Percentiles rank a stretch among this genome's conserved stretches.
phyloP scores from a whole-genome alignment of 2,329 filamentous ascomycete species.

The Trichoderma arundinaceum region DNA sequence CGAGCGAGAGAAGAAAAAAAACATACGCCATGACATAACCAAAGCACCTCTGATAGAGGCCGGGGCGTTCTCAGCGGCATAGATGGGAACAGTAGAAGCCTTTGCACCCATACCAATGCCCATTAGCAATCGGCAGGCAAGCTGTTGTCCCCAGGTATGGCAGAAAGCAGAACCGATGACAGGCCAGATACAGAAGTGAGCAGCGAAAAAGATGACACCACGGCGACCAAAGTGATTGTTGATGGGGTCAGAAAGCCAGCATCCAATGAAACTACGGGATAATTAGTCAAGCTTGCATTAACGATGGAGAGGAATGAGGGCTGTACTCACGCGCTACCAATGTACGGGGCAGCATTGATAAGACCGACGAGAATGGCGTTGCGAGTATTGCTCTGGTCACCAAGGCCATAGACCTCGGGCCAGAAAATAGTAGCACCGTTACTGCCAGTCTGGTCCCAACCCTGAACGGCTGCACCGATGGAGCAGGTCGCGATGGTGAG shows the following conservation, averaged over 20 bases:
- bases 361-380: constrained; percentile 64
- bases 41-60: constrained; percentile 72
- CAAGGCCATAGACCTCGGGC: constrained; percentile 52
- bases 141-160: constrained; percentile 69
- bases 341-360: constrained; percentile 63
- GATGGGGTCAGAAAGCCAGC: constrained; percentile 71
- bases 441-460: constrained; percentile 68
- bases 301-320: constrained; percentile 24
- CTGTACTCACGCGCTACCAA: constrained; percentile 51
- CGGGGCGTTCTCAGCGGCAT: constrained; percentile 74
- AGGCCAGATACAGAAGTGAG: constrained; percentile 70
- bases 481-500: constrained; percentile 71
- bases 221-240: constrained; percentile 53
- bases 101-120: constrained; percentile 74
- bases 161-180: constrained; percentile 68
- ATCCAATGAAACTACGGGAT: constrained; percentile 52
- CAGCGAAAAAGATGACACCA: constrained; percentile 71
- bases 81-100: constrained; percentile 70
- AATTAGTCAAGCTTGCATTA: constrained; percentile 28
- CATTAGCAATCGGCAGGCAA: constrained; percentile 69
- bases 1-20: not conserved
- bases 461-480: constrained; percentile 70
- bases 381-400: constrained; percentile 37
- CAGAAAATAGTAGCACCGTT: constrained; percentile 69
- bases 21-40: constrained; percentile 74